phyloP scores from a whole-genome alignment of 2,329 filamentous ascomycete species.

The Colletotrichum limetticola region DNA sequence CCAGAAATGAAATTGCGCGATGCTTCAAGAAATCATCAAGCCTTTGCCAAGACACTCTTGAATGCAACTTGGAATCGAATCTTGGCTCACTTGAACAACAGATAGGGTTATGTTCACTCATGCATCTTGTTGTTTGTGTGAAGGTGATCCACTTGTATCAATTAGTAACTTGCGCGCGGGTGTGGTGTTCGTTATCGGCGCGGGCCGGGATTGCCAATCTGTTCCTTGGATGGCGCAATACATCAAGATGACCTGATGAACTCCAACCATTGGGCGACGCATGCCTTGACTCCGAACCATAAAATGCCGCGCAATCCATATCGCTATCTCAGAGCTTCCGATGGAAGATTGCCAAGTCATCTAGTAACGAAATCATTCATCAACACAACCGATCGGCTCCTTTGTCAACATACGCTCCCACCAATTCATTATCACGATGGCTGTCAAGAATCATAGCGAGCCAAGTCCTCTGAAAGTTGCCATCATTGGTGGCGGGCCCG shows the following conservation, averaged over 20 bases:
- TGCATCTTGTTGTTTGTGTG: background rate
- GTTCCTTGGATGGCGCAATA: constrained; percentile 25
- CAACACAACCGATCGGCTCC: too few species aligned
- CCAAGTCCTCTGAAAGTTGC: constrained; percentile 17
- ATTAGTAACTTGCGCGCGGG: background rate
- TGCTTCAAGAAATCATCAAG: too few species aligned
- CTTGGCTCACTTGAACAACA: too few species aligned
- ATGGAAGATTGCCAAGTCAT: background rate
- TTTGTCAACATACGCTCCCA: background rate
- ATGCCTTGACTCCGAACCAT: background rate
- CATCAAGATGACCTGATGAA: constrained; percentile 7
- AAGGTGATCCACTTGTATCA: background rate
- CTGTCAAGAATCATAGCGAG: background rate
- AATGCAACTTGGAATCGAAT: too few species aligned
- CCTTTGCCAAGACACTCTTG: too few species aligned
- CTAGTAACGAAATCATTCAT: background rate
- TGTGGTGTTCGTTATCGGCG: constrained; percentile 19
- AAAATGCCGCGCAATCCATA: constrained; percentile 18
- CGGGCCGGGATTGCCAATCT: constrained; percentile 26
- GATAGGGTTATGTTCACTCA: too few species aligned
- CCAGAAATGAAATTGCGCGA: too few species aligned
- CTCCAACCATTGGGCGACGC: constrained; percentile 5
- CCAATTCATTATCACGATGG: background rate
- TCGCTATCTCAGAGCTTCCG: background rate
- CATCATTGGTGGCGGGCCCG: constrained; percentile 42